These are phyloP conservation scores for Verticillium klebahnii DNA, from an alignment of 2,329 filamentous ascomycete species.

Conservation along the genomic window DNA sequence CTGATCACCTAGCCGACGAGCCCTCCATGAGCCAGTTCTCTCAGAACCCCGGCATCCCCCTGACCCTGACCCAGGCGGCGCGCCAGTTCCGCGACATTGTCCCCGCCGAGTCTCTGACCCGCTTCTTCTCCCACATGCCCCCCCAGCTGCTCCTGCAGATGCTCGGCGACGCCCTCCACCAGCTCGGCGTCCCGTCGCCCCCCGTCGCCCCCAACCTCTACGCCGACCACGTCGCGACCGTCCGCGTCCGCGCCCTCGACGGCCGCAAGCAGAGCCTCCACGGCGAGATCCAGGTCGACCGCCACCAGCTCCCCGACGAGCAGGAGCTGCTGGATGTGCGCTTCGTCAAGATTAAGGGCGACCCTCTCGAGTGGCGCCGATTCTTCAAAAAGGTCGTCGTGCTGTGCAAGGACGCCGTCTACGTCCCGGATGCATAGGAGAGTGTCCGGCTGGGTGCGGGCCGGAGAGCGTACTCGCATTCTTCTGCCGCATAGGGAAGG, in stretches of 20 bases:
- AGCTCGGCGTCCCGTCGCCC: slow-evolving; percentile 74
- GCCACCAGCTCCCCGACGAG: slow-evolving; percentile 49
- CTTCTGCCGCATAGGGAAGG: neutral
- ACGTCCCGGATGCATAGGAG: slow-evolving; percentile 39
- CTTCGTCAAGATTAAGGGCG: slow-evolving; percentile 92
- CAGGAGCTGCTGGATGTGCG: slow-evolving; percentile 73
- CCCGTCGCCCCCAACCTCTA: slow-evolving; percentile 40
- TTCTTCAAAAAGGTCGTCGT: slow-evolving; percentile 96
- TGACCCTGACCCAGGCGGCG: slow-evolving; percentile 85
- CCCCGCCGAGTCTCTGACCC: slow-evolving; percentile 78
- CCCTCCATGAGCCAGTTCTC: slow-evolving; percentile 86
- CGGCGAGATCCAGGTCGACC: slow-evolving; percentile 72
- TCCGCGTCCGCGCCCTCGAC: slow-evolving; percentile 74
- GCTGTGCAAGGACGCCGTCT: slow-evolving; percentile 80
- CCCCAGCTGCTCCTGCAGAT: slow-evolving; percentile 72
- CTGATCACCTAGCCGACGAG: slow-evolving; percentile 73
- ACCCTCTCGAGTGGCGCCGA: slow-evolving; percentile 91
- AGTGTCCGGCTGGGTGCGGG: neutral
- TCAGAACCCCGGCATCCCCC: slow-evolving; percentile 68
- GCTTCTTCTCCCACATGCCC: slow-evolving; percentile 84
- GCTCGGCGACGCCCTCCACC: slow-evolving; percentile 75
- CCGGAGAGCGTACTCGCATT: neutral
- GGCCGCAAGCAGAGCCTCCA: slow-evolving; percentile 66
- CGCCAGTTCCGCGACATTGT: slow-evolving; percentile 87
- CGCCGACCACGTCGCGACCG: slow-evolving; percentile 52